A percentile compares a stretch with the other conserved stretches of the same genome.
These are phyloP conservation scores for Solanum medicagineum DNA, from an alignment of 257 asterid genomes.

Conservation along the genomic window DNA sequence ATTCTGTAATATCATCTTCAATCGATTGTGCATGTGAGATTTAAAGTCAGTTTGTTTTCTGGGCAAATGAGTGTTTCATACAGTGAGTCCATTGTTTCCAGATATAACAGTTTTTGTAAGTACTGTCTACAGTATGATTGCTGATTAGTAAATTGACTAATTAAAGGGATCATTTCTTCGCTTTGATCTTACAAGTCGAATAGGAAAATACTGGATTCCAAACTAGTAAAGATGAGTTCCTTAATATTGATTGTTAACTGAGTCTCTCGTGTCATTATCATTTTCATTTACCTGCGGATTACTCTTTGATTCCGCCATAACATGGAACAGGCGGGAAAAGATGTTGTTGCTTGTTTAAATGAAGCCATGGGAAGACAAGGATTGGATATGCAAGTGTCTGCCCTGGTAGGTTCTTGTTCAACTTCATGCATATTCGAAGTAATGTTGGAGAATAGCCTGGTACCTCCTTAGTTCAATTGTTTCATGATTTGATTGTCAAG, in stretches of 20 bases:
- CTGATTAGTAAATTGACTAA: neutral
- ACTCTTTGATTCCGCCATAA: neutral
- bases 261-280: neutral
- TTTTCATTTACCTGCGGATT: neutral
- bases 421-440: neutral
- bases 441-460: neutral
- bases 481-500: constrained; percentile 13
- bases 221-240: neutral
- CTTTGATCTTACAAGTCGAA: neutral
- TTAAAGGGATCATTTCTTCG: neutral
- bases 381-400: constrained; percentile 56
- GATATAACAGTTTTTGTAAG: neutral
- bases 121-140: neutral
- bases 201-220: neutral
- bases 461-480: neutral
- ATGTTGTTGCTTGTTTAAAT: constrained; percentile 64
- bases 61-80: neutral
- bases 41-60: neutral
- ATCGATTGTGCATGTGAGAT: neutral
- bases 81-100: neutral
- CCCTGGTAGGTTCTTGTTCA: constrained; percentile 38
- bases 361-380: constrained; percentile 68
- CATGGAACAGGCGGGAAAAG: constrained; percentile 55
- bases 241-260: neutral
- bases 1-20: neutral